These are phyloP conservation scores for Arthrobotrys conoides DNA, from an alignment of 2,329 filamentous ascomycete genomes.

Conservation along the genomic window DNA sequence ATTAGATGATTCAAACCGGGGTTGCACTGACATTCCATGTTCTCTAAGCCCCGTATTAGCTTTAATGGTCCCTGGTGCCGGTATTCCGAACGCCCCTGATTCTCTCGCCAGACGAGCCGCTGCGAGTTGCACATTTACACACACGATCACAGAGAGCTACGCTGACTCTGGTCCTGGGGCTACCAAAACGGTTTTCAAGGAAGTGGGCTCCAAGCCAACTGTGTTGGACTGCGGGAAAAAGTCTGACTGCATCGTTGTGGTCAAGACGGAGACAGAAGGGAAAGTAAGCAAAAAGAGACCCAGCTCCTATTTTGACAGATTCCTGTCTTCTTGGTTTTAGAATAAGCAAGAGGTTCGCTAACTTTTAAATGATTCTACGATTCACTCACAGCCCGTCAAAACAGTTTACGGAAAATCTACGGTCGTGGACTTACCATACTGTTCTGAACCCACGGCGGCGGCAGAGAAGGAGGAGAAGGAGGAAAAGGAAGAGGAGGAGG, in stretches of 20 bases:
- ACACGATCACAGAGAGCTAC: neutral
- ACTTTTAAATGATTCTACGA: neutral
- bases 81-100: neutral
- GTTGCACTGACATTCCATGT: neutral
- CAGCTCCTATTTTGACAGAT: too few relatives aligned
- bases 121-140: neutral
- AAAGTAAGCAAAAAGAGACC: neutral
- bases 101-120: neutral
- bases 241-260: neutral
- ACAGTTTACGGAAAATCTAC: neutral
- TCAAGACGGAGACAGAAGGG: conserved; percentile 3
- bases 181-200: conserved; percentile 1
- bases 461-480: neutral
- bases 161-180: neutral
- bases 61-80: neutral
- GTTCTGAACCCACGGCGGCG: neutral
- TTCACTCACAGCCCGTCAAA: neutral
- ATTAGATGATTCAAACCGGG: neutral
- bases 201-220: neutral
- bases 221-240: neutral
- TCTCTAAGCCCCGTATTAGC: neutral
- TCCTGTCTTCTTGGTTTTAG: too few relatives aligned
- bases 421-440: neutral
- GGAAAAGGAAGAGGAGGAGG: neutral
- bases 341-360: neutral